Conservation (phyloP, 805 yeast species). For the Teunomyces kruisii region DNA sequence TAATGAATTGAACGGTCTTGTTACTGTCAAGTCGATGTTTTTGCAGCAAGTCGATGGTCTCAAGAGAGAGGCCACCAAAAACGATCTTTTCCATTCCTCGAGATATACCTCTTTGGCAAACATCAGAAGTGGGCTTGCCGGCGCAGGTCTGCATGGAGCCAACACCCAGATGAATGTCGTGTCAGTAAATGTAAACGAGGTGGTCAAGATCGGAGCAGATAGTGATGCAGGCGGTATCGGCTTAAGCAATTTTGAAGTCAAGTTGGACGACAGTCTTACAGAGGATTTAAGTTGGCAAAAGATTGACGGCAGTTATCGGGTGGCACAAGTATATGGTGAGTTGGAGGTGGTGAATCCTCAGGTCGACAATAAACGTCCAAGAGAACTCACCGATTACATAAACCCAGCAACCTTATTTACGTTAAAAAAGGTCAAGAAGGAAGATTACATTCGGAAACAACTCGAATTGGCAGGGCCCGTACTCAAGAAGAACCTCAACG, state of each 20-base stretch:
- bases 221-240: conserved; percentile 27
- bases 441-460: conserved; percentile 14
- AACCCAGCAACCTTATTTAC: conserved; percentile 33
- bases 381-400: conserved; percentile 24
- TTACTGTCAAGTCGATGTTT: conserved; percentile 26
- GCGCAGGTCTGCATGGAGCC: conserved; percentile 7
- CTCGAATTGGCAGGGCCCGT: conserved; percentile 6
- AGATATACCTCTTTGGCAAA: conserved; percentile 30
- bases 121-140: conserved; percentile 29
- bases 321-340: conserved; percentile 80
- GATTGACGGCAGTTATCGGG: conserved; percentile 74
- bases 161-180: conserved; percentile 29
- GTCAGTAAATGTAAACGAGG: conserved; percentile 35
- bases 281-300: conserved; percentile 77
- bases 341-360: conserved; percentile 36
- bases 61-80: conserved; percentile 19
- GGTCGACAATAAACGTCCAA: conserved; percentile 15
- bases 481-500: conserved; percentile 7
- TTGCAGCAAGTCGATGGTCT: conserved; percentile 30
- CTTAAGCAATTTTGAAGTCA: conserved; percentile 52
- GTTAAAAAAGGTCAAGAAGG: conserved; percentile 22
- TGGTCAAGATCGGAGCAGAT: conserved; percentile 45
- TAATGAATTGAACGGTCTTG: conserved; percentile 27
- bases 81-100: conserved; percentile 18
- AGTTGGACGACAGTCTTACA: conserved; percentile 64